These are phyloP conservation scores for Hemisphaericaspora xylanilytica DNA, from an alignment of 1,139 yeast genomes.

Conservation along the genomic window DNA sequence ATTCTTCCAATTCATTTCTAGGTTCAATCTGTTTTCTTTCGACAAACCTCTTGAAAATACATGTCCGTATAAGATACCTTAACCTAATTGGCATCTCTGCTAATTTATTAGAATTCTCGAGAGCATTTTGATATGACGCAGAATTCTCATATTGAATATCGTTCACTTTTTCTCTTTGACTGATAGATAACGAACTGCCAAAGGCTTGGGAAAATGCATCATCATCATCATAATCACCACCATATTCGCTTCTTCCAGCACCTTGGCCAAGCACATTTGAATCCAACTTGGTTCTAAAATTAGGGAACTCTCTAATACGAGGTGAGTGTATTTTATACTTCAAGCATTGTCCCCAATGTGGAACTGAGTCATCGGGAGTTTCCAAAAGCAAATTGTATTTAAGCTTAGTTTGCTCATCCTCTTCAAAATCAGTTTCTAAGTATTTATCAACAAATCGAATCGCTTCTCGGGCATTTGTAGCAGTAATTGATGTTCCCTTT, in stretches of 20 bases:
- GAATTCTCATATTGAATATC: slow-evolving; percentile 38
- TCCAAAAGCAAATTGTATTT: slow-evolving; percentile 28
- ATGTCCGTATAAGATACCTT: slow-evolving; percentile 48
- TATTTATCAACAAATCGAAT: slow-evolving; percentile 50
- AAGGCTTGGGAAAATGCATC: slow-evolving; percentile 11
- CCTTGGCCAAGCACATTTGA: slow-evolving; percentile 23
- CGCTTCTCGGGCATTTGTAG: slow-evolving; percentile 58
- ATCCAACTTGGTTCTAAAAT: slow-evolving; percentile 37
- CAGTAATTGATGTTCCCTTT: slow-evolving; percentile 52
- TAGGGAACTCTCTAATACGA: slow-evolving; percentile 45
- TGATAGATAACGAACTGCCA: slow-evolving; percentile 10
- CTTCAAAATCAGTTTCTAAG: slow-evolving; percentile 17
- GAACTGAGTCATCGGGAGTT: slow-evolving; percentile 42
- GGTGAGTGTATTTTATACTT: slow-evolving; percentile 48
- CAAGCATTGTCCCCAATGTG: slow-evolving; percentile 49
- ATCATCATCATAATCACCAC: slow-evolving; percentile 4
- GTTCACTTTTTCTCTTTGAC: slow-evolving; percentile 17
- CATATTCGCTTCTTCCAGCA: neutral
- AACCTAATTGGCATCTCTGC: slow-evolving; percentile 52
- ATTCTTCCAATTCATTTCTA: slow-evolving; percentile 25
- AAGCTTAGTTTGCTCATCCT: slow-evolving; percentile 10
- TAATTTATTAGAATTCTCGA: slow-evolving; percentile 27
- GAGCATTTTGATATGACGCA: slow-evolving; percentile 25
- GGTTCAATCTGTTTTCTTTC: slow-evolving; percentile 25
- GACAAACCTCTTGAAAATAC: slow-evolving; percentile 45